A percentile compares a stretch with the other conserved stretches of the same genome.
Evolutionary conservation across 1,284 basidiomycete genomes (phyloP).

Genomic region (Rhodotorula sp.): DNA sequence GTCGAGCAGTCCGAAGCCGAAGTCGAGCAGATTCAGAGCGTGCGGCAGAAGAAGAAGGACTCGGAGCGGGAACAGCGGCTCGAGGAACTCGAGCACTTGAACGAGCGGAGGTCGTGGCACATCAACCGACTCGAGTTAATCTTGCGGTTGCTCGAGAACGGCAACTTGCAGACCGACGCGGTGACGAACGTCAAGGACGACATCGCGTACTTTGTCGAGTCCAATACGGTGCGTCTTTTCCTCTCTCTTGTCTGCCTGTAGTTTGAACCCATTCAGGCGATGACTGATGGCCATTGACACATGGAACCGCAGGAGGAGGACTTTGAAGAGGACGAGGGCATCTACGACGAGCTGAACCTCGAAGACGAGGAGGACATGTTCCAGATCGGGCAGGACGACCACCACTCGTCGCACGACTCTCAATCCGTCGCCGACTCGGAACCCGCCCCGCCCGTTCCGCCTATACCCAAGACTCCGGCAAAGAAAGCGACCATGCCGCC

Average conservation of each 20-base stretch:
- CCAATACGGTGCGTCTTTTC: constrained; percentile 72
- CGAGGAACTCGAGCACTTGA: constrained; percentile 80
- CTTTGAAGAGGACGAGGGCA: constrained; percentile 95
- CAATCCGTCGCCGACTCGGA: constrained; percentile 51
- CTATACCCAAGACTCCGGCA: constrained; percentile 42
- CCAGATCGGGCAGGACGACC: constrained; percentile 67
- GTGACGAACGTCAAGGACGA: constrained; percentile 87
- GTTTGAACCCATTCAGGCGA: too few relatives aligned
- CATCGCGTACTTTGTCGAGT: constrained; percentile 94
- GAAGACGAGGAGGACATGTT: constrained; percentile 91
- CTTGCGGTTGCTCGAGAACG: constrained; percentile 90
- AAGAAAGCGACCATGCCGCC: constrained; percentile 9
- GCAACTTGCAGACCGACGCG: constrained; percentile 76
- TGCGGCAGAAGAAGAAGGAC: constrained; percentile 79
- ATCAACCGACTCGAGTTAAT: constrained; percentile 89
- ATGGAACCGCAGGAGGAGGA: constrained; percentile 73
- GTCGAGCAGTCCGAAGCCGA: constrained; percentile 94
- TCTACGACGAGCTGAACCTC: constrained; percentile 97
- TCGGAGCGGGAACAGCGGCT: constrained; percentile 68
- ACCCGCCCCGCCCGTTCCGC: constrained; percentile 41
- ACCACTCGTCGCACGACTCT: constrained; percentile 54
- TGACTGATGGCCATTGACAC: too few relatives aligned
- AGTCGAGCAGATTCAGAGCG: constrained; percentile 79
- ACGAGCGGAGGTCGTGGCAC: constrained; percentile 96
- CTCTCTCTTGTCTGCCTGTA: not conserved